Evolutionary conservation across 2,329 filamentous ascomycete species (phyloP), one percentile per base, ranked within the genome.

Genomic region (Sporothrix globosa): DNA sequence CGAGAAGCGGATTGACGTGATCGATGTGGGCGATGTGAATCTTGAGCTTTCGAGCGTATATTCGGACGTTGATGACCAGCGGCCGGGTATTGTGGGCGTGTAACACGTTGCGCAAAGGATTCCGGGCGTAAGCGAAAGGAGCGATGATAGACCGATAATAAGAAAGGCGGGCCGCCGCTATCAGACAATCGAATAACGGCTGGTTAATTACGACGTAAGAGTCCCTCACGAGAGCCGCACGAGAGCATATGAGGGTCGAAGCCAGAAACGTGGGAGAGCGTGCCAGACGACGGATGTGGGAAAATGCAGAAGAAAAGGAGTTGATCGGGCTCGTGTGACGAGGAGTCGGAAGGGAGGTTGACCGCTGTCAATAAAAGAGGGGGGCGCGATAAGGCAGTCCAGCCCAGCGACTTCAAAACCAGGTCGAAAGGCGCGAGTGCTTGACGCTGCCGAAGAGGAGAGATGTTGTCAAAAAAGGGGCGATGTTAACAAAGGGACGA

Each of bases 51-150:
- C n/a, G 24, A 63, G 30, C 27, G 58, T 6, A 46, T 13, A 14
- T 44, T 9, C 46, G 39, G 34, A 52, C 30, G 66, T 24, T 17
- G 39, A 58, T 17, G 66, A 13, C 52, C 44, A 34, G 50, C 30
- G 41, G 19, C 46, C 34, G 41, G 13, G 13, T 30, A 41, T 24
- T 13, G 41, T 54, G 19, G 34, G 39, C 41, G 66, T 58, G 66
- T 48, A 58, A 69, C 67, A 69, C 67, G 67, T 69, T 69, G 67
- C 53, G 53, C 67, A 19, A 50, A 68, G 54, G 67, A 58, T 30
- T 44, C 30, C 17, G 14, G 66, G 52, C 21, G 41, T 34, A 58
- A 50, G 65, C 65, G 65, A 39, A 53, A 30, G 44, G 27, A 46
- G 54, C 41, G 67, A 41, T 61, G 53, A 21, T 53, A 53, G 53